phyloP scores from a whole-genome alignment of 2,329 filamentous ascomycete genomes.

The Penicillium sp. region DNA sequence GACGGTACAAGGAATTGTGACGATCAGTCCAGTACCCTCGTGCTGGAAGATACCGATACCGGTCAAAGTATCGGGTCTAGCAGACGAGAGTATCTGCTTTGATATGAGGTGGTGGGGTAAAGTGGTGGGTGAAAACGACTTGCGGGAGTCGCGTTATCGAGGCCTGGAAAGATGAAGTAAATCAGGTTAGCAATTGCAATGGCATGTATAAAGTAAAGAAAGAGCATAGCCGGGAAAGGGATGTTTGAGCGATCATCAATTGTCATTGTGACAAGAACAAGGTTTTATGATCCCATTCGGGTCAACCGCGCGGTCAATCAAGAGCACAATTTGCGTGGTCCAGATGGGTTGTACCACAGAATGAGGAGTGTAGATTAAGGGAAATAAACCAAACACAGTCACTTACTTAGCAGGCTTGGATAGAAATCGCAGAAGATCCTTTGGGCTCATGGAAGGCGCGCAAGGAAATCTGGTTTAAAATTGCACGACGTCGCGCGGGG shows the following conservation, averaged over 20 bases:
- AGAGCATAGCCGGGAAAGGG: neutral
- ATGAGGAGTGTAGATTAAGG: neutral
- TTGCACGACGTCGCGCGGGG: slow-evolving; percentile 38
- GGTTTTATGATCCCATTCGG: neutral
- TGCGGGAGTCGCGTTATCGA: slow-evolving; percentile 60
- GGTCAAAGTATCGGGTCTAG: slow-evolving; percentile 80
- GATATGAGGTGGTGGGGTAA: slow-evolving; percentile 24
- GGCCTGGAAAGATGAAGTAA: slow-evolving; percentile 52
- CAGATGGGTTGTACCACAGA: neutral
- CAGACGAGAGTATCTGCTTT: slow-evolving; percentile 72
- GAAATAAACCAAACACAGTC: neutral
- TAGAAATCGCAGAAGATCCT: slow-evolving; percentile 88
- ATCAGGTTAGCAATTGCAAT: slow-evolving; percentile 19
- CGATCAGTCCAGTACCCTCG: slow-evolving; percentile 63
- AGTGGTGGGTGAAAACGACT: slow-evolving; percentile 23
- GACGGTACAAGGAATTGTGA: slow-evolving; percentile 87
- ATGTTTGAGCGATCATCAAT: neutral
- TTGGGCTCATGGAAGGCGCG: slow-evolving; percentile 80
- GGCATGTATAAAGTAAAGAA: neutral
- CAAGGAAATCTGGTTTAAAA: slow-evolving; percentile 37
- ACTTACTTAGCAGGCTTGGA: slow-evolving; percentile 92
- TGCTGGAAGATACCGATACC: slow-evolving; percentile 81
- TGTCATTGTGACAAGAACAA: neutral
- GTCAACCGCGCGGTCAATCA: neutral
- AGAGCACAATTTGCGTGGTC: slow-evolving; percentile 1